Conservation (phyloP, 345 rosid genomes). For the Citropsis articulata region DNA sequence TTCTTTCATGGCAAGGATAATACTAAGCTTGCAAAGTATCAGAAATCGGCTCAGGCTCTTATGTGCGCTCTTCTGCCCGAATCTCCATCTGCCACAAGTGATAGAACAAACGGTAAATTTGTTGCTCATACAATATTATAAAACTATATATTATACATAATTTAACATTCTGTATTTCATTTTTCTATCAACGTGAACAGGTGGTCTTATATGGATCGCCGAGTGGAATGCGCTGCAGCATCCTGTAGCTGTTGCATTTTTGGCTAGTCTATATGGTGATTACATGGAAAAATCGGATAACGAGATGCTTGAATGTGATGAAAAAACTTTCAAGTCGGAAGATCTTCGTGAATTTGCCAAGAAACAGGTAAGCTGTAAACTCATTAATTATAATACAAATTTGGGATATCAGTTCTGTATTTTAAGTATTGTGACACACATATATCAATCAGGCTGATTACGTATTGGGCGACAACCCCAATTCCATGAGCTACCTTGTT, state of each 20-base stretch:
- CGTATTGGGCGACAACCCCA: slow-evolving; percentile 75
- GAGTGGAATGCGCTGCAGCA: slow-evolving; percentile 88
- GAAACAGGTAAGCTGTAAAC: slow-evolving; percentile 57
- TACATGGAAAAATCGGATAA: slow-evolving; percentile 81
- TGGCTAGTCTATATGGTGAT: slow-evolving; percentile 81
- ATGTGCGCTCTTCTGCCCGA: slow-evolving; percentile 83
- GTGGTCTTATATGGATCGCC: slow-evolving; percentile 85
- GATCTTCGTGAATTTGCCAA: slow-evolving; percentile 83
- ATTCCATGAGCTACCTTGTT: slow-evolving; percentile 75
- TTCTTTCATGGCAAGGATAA: slow-evolving; percentile 63
- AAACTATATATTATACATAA: no score
- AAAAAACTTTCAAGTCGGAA: slow-evolving; percentile 55
- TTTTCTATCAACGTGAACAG: slow-evolving; percentile 28
- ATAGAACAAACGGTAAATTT: slow-evolving; percentile 66
- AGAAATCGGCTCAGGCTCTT: slow-evolving; percentile 75
- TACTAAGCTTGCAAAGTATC: slow-evolving; percentile 53
- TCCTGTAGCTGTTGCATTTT: slow-evolving; percentile 82
- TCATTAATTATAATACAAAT: background rate
- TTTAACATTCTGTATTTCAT: no score
- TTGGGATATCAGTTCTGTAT: no score
- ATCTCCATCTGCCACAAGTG: slow-evolving; percentile 79
- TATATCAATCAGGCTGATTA: slow-evolving; percentile 74
- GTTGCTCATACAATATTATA: background rate
- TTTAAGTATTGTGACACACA: no score
- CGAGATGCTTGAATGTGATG: slow-evolving; percentile 56